A percentile compares a stretch with the other conserved stretches of the same genome.
Conservation (phyloP, 2,329 filamentous ascomycete species). For the Torrubiella hemipterigena region DNA sequence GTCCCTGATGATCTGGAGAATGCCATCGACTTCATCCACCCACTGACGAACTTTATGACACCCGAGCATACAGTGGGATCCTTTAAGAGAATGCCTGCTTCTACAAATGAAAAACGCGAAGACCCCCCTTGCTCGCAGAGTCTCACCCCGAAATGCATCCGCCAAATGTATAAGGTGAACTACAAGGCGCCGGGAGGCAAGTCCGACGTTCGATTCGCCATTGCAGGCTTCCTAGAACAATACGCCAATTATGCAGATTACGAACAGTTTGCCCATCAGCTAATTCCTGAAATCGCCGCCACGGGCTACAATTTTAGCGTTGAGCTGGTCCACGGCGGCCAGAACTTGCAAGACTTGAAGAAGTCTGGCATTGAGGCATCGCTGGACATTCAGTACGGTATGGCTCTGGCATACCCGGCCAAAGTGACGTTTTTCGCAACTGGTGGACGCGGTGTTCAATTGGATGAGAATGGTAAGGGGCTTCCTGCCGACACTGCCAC, state of each 20-base stretch:
- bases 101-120: conserved; percentile 11
- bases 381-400: conserved; percentile 35
- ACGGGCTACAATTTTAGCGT: conserved; percentile 26
- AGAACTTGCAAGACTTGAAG: conserved; percentile 26
- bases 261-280: conserved; percentile 21
- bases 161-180: conserved; percentile 32
- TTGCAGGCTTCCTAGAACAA: conserved; percentile 38
- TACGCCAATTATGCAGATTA: conserved; percentile 32
- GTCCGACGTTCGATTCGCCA: conserved; percentile 27
- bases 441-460: conserved; percentile 28
- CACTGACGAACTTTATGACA: conserved; percentile 36
- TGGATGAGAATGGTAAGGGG: conserved; percentile 24
- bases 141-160: conserved; percentile 28
- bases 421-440: conserved; percentile 31
- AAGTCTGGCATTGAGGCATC: conserved; percentile 31
- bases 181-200: conserved; percentile 16
- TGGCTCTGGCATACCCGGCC: conserved; percentile 31
- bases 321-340: conserved; percentile 27
- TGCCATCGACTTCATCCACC: conserved; percentile 33
- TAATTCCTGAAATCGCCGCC: conserved; percentile 22
- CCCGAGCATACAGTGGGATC: conserved; percentile 18
- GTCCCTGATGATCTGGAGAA: conserved; percentile 26
- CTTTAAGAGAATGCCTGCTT: conserved; percentile 3
- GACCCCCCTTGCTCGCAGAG: conserved; percentile 17
- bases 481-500: conserved; percentile 17